Evolutionary conservation across 345 rosid species (phyloP).

Genomic region (Aquilaria malaccensis): DNA sequence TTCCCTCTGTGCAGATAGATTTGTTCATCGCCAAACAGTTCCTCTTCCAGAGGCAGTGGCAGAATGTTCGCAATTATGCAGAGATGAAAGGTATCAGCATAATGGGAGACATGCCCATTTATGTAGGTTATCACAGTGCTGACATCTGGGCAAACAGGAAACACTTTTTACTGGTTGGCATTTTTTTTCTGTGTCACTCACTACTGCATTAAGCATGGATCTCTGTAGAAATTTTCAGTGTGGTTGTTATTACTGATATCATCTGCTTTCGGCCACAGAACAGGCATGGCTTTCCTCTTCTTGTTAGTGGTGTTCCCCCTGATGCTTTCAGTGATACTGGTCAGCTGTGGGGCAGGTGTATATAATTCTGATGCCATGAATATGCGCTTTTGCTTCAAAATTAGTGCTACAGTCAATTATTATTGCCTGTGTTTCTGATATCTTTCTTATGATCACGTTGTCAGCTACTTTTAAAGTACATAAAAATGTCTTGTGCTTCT

Average conservation of each 20-base stretch:
- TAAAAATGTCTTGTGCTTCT: no score
- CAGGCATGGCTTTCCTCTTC: constrained; percentile 69
- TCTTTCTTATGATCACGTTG: no score
- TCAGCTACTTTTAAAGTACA: no score
- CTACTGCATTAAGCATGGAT: constrained; percentile 1
- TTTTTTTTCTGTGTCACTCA: constrained; percentile 7
- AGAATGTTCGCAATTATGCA: constrained; percentile 71
- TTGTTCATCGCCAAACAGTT: constrained; percentile 86
- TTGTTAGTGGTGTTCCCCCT: constrained; percentile 94
- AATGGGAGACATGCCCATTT: constrained; percentile 99
- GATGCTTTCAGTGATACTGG: constrained; percentile 97
- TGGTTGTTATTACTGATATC: constrained; percentile 12
- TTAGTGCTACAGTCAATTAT: constrained; percentile 4
- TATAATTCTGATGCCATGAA: constrained; percentile 4
- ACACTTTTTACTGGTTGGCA: constrained; percentile 70
- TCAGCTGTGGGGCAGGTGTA: constrained; percentile 92
- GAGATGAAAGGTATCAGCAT: constrained; percentile 58
- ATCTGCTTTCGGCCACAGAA: constrained; percentile 37
- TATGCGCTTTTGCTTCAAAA: constrained; percentile 3
- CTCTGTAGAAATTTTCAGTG: constrained; percentile 2
- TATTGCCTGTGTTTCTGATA: neutral
- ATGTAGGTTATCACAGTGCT: constrained; percentile 95
- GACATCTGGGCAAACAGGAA: constrained; percentile 98
- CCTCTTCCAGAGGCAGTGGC: constrained; percentile 96
- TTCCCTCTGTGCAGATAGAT: constrained; percentile 51